Conservation (phyloP, 352 stramenopile genomes). For the Phytophthora melonis region DNA sequence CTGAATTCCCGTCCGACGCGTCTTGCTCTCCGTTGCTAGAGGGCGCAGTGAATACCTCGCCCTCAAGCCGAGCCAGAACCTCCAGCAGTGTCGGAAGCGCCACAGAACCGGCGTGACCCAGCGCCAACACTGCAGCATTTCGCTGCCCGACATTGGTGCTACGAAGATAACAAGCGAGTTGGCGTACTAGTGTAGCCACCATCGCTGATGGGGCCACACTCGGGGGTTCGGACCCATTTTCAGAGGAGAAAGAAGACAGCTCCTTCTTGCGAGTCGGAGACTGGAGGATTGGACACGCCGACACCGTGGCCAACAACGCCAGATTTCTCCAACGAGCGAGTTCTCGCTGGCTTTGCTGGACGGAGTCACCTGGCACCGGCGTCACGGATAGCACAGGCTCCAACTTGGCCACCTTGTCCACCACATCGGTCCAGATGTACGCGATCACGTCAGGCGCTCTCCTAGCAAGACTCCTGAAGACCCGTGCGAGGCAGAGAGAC, state of each 20-base stretch:
- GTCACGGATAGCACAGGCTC: conserved; percentile 62
- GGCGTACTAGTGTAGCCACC: conserved; percentile 58
- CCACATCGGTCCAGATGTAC: conserved; percentile 76
- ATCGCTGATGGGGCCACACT: conserved; percentile 38
- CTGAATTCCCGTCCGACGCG: neutral
- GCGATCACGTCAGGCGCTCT: conserved; percentile 60
- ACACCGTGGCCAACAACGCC: conserved; percentile 60
- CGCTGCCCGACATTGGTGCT: conserved; percentile 65
- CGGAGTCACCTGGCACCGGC: neutral
- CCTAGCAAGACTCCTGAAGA: conserved; percentile 53
- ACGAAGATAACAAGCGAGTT: conserved; percentile 64
- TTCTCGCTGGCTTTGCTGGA: conserved; percentile 33
- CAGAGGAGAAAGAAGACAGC: conserved; percentile 25
- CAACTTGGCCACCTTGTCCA: conserved; percentile 66
- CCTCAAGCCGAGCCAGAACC: conserved; percentile 61
- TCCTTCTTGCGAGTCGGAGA: conserved; percentile 33
- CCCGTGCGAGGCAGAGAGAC: conserved; percentile 54
- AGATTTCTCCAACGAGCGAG: conserved; percentile 75
- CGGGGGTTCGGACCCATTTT: conserved; percentile 21
- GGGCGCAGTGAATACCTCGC: conserved; percentile 51
- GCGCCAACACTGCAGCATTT: conserved; percentile 58
- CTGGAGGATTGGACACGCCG: conserved; percentile 52
- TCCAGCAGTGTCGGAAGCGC: conserved; percentile 53
- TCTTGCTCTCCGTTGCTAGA: conserved; percentile 25
- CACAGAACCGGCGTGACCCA: conserved; percentile 55